Conservation (phyloP, 306 rosid genomes). For the Acacia melanoxylon region DNA sequence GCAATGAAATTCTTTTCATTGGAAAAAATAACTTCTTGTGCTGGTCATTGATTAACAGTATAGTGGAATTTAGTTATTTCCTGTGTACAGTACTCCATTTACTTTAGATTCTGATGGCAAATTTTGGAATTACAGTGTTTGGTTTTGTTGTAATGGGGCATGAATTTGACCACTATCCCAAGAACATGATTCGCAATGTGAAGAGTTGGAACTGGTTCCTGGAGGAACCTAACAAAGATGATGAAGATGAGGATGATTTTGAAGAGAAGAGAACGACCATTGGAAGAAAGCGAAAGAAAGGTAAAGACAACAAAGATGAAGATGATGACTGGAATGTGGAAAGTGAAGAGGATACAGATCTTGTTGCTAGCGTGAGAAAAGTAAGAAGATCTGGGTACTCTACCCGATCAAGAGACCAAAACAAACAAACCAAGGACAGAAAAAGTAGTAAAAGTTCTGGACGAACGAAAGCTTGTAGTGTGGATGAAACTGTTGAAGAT, state of each 20-base stretch:
- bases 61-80: neutral
- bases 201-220: constrained; percentile 86
- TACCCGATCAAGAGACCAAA: constrained; percentile 56
- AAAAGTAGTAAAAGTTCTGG: constrained; percentile 32
- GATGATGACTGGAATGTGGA: constrained; percentile 78
- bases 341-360: constrained; percentile 52
- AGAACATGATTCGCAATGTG: constrained; percentile 47
- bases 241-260: constrained; percentile 44
- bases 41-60: neutral
- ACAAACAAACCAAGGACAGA: constrained; percentile 24
- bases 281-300: constrained; percentile 50
- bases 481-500: constrained; percentile 31
- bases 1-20: neutral
- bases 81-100: neutral
- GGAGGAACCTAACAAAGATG: constrained; percentile 57
- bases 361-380: constrained; percentile 47
- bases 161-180: constrained; percentile 79
- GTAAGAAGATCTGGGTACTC: constrained; percentile 49
- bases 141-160: constrained; percentile 76
- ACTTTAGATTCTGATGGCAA: neutral
- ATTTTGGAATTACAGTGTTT: constrained; percentile 61
- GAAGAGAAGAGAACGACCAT: constrained; percentile 33
- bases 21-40: neutral
- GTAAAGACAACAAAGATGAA: constrained; percentile 43
- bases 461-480: constrained; percentile 39